Conservation (phyloP, 345 rosid species). For the Rubroshorea leprosula region DNA sequence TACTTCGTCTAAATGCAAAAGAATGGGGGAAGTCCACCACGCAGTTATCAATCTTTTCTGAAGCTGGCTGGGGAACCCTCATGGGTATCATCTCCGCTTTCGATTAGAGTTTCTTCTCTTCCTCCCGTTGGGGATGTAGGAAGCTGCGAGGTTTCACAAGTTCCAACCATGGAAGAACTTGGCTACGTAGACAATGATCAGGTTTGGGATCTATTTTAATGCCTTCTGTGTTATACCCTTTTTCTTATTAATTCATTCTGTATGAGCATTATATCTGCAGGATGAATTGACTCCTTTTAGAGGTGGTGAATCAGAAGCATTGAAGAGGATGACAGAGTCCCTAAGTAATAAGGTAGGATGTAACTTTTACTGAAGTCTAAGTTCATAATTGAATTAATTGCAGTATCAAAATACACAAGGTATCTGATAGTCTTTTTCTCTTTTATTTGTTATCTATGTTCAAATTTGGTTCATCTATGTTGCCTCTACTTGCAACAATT, state of each 20-base stretch:
- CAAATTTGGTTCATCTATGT: not conserved
- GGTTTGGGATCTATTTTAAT: slow-evolving; percentile 26
- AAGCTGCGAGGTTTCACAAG: slow-evolving; percentile 41
- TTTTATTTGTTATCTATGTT: not conserved
- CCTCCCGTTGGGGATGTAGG: slow-evolving; percentile 71
- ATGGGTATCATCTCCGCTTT: slow-evolving; percentile 53
- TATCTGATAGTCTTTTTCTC: no score
- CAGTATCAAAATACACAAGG: no score
- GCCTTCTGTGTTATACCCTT: not conserved
- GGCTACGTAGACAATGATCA: slow-evolving; percentile 52
- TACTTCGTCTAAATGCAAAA: slow-evolving; percentile 16
- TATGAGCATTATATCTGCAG: slow-evolving; percentile 27
- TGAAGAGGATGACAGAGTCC: slow-evolving; percentile 58
- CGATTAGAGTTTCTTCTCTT: slow-evolving; percentile 40
- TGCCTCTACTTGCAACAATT: not conserved
- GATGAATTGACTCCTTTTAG: slow-evolving; percentile 56
- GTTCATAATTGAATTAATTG: not conserved
- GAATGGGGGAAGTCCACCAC: slow-evolving; percentile 87
- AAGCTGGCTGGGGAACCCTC: slow-evolving; percentile 86
- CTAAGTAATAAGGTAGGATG: slow-evolving; percentile 54
- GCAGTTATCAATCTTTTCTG: slow-evolving; percentile 77
- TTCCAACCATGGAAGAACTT: slow-evolving; percentile 67
- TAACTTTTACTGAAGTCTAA: not conserved
- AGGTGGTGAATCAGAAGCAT: slow-evolving; percentile 88
- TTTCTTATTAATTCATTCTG: not conserved